Evolutionary conservation across 139 green algal species (phyloP).

Genomic region (Gonium pectorale): DNA sequence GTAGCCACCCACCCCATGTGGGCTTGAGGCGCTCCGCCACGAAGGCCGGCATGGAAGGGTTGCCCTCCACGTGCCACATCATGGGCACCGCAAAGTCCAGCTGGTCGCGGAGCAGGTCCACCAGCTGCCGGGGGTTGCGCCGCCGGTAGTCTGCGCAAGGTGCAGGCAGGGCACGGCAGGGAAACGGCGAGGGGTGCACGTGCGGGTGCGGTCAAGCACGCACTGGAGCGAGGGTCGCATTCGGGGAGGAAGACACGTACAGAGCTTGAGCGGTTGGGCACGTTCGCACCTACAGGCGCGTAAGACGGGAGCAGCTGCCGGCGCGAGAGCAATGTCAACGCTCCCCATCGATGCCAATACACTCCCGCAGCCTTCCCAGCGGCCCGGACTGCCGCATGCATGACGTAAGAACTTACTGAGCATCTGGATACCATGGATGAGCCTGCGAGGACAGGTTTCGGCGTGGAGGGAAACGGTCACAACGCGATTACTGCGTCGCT

Average conservation of each 20-base stretch:
- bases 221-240: too few species aligned
- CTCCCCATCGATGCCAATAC: too few species aligned
- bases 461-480: too few species aligned
- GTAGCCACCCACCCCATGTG: constrained; percentile 8
- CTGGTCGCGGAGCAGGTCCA: constrained; percentile 14
- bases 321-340: too few species aligned
- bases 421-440: background rate
- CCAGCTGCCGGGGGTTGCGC: background rate
- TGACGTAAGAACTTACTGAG: background rate
- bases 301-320: too few species aligned
- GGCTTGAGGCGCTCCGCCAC: constrained; percentile 20
- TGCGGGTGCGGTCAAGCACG: background rate
- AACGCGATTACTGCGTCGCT: too few species aligned
- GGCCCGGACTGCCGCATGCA: too few species aligned
- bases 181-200: background rate
- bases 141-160: background rate
- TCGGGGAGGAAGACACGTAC: too few species aligned
- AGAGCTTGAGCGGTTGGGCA: too few species aligned
- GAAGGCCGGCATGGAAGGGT: constrained; percentile 21
- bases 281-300: too few species aligned
- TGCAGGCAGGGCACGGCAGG: background rate
- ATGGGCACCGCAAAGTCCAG: constrained; percentile 12
- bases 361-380: too few species aligned
- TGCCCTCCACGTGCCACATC: constrained; percentile 10
- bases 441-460: background rate